These are phyloP conservation scores for Wickerhamomyces xylosicus DNA, from an alignment of 805 yeast genomes.

Conservation along the genomic window DNA sequence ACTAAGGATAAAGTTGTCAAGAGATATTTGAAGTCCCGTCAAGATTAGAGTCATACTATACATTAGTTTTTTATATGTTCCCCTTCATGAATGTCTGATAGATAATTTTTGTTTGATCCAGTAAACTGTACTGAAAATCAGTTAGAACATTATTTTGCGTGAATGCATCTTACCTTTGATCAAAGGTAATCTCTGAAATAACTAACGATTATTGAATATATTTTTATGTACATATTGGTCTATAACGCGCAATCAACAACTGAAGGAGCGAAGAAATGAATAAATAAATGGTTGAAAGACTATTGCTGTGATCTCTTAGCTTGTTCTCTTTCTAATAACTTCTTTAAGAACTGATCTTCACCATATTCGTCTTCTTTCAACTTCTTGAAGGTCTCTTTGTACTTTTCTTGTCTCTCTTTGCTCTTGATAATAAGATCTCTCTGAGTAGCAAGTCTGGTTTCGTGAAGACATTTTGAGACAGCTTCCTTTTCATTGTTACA, in stretches of 20 bases:
- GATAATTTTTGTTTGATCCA: not conserved
- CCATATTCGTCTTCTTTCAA: slow-evolving; percentile 75
- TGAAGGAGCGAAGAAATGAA: too few species aligned
- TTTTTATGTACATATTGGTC: too few species aligned
- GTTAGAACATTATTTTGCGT: too few species aligned
- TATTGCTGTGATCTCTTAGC: slow-evolving; percentile 21
- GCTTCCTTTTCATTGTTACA: slow-evolving; percentile 83
- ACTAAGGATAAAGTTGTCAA: slow-evolving; percentile 87
- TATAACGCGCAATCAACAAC: too few species aligned
- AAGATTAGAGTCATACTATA: slow-evolving; percentile 56
- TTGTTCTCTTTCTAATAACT: slow-evolving; percentile 47
- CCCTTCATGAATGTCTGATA: too few species aligned
- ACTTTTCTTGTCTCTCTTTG: slow-evolving; percentile 42
- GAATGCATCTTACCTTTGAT: too few species aligned
- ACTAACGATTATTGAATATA: not conserved
- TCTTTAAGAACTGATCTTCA: slow-evolving; percentile 57
- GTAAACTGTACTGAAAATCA: too few species aligned
- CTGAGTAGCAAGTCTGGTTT: slow-evolving; percentile 56
- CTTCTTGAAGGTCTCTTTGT: slow-evolving; percentile 48
- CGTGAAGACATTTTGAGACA: slow-evolving; percentile 68
- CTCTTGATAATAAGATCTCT: slow-evolving; percentile 41
- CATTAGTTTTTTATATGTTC: too few species aligned
- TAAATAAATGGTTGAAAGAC: too few species aligned
- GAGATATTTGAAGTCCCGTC: slow-evolving; percentile 86
- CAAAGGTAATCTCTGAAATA: not conserved